A percentile compares a stretch with the other conserved stretches of the same genome.
phyloP scores from a whole-genome alignment of 306 rosid genomes.

The Cicer pinnatifidum region DNA sequence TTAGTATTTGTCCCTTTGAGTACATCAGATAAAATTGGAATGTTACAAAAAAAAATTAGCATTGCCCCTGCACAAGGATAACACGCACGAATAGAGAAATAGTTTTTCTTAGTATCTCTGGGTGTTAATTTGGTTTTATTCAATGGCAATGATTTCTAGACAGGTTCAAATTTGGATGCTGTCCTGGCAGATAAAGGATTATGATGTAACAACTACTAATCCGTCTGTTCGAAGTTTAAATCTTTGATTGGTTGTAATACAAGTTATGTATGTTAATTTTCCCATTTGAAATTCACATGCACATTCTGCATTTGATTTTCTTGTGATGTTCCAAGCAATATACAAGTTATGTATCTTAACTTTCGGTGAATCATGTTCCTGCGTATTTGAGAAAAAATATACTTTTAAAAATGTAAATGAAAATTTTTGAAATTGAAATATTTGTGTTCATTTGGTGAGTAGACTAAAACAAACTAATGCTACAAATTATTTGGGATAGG shows the following conservation, averaged over 20 bases:
- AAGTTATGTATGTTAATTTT: background rate
- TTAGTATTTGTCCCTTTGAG: too few relatives aligned
- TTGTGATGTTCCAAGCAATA: conserved; percentile 4
- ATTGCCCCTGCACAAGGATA: too few relatives aligned
- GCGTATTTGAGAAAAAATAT: background rate
- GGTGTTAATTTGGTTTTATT: background rate
- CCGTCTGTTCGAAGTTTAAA: background rate
- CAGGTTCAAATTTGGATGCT: background rate
- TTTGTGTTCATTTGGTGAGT: background rate
- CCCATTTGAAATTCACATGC: conserved; percentile 4
- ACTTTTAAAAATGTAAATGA: background rate
- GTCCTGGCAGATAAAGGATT: background rate
- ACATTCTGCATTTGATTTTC: conserved; percentile 3
- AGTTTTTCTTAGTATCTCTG: conserved; percentile 10
- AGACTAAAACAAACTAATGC: background rate
- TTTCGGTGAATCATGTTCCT: conserved; percentile 1
- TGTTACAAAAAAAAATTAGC: too few relatives aligned
- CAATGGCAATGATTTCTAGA: background rate
- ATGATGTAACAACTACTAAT: background rate
- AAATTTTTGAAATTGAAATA: conserved; percentile 6
- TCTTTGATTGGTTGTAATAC: background rate
- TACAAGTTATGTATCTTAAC: background rate
- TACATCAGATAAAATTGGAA: too few relatives aligned
- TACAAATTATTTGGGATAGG: conserved; percentile 1
- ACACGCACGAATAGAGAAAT: too few relatives aligned